phyloP scores from a whole-genome alignment of 306 rosid species.

The Fagus crenata region DNA sequence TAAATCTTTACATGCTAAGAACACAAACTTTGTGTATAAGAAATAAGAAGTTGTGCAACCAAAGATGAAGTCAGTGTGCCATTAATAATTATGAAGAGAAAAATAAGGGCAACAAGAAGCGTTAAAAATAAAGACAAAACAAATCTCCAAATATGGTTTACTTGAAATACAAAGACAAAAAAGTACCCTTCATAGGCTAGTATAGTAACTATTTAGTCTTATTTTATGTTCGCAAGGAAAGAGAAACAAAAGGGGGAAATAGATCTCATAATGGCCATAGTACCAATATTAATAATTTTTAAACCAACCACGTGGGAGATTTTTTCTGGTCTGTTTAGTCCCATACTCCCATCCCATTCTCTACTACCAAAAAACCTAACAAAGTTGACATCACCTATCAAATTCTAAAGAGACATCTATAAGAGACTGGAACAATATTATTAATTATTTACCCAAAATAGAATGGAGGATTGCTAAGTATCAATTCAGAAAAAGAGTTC shows the following conservation, averaged over 20 bases:
- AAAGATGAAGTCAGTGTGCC: not conserved
- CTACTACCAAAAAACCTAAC: constrained; percentile 4
- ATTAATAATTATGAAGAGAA: not conserved
- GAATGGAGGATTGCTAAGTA: not conserved
- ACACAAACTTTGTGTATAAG: not conserved
- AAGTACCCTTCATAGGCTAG: not conserved
- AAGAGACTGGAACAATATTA: not conserved
- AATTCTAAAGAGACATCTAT: not conserved
- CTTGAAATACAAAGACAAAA: not conserved
- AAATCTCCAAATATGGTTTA: not conserved
- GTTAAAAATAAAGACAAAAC: not conserved
- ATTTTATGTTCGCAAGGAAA: not conserved
- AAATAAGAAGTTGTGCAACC: not conserved
- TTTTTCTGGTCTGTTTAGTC: constrained; percentile 4
- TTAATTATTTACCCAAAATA: not conserved
- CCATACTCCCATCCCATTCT: constrained; percentile 1
- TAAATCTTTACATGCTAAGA: not conserved
- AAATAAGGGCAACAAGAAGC: not conserved
- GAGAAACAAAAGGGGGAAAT: not conserved
- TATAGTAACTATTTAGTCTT: not conserved
- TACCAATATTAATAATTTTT: not conserved
- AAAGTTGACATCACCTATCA: constrained; percentile 17
- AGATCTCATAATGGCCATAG: not conserved
- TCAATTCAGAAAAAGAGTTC: not conserved
- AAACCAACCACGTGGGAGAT: constrained; percentile 7